phyloP scores from a whole-genome alignment of 176 grass and related monocot genomes.

The Areca catechu region DNA sequence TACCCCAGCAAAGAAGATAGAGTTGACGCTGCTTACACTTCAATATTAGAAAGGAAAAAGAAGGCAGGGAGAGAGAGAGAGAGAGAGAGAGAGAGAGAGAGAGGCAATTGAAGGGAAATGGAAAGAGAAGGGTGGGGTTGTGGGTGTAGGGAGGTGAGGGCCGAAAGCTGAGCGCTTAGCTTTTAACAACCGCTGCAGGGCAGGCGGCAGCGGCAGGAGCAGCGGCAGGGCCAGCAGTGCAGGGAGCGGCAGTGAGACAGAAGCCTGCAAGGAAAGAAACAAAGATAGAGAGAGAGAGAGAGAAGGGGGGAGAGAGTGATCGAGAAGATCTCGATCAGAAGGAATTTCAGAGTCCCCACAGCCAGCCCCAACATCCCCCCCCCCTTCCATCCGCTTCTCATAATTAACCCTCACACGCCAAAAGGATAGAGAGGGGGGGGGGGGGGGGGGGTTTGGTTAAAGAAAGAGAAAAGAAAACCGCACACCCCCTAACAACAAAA shows the following conservation, averaged over 20 bases:
- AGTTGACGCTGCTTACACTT: not conserved
- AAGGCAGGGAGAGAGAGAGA: not conserved
- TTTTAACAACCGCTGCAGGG: slow-evolving; percentile 12
- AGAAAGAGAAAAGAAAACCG: slow-evolving; percentile 7
- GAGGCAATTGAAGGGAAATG: too few species aligned
- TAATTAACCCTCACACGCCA: slow-evolving; percentile 1
- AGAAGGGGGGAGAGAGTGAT: slow-evolving; percentile 32
- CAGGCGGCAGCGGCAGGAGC: not conserved
- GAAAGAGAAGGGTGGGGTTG: not conserved
- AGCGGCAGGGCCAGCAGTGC: not conserved
- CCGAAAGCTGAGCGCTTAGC: slow-evolving; percentile 18
- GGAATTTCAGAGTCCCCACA: slow-evolving; percentile 52
- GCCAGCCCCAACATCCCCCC: slow-evolving; percentile 5
- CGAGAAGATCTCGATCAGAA: slow-evolving; percentile 28
- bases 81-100: not conserved
- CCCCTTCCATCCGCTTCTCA: slow-evolving; percentile 10
- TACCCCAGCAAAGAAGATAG: slow-evolving; percentile 1
- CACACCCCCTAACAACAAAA: not conserved
- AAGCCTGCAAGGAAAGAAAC: slow-evolving; percentile 18
- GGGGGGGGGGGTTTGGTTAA: too few species aligned
- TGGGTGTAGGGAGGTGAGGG: not conserved
- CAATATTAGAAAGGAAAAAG: not conserved
- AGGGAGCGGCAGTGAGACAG: slow-evolving; percentile 1
- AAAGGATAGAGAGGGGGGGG: not conserved
- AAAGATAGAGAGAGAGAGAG: not conserved